These are phyloP conservation scores for Rhinocladiella similis DNA, from an alignment of 2,329 filamentous ascomycete genomes.

Conservation along the genomic window DNA sequence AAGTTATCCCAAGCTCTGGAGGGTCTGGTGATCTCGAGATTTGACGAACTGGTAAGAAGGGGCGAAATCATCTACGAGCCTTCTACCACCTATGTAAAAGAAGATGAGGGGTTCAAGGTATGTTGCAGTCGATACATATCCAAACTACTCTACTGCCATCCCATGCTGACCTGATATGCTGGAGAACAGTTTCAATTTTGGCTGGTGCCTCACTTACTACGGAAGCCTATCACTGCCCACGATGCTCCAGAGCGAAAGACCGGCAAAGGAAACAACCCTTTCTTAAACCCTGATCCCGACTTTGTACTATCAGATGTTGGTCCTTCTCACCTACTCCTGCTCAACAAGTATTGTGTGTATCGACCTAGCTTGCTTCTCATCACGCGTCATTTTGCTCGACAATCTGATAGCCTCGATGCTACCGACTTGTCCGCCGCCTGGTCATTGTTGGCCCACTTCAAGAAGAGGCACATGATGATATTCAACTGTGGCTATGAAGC, in stretches of 20 bases:
- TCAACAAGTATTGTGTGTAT: slow-evolving; percentile 32
- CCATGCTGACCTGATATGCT: background rate
- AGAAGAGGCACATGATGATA: slow-evolving; percentile 39
- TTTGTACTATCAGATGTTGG: slow-evolving; percentile 28
- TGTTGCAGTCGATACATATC: background rate
- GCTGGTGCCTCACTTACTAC: slow-evolving; percentile 27
- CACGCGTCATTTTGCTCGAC: slow-evolving; percentile 40
- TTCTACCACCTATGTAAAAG: slow-evolving; percentile 23
- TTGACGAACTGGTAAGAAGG: slow-evolving; percentile 27
- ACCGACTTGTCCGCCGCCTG: slow-evolving; percentile 40
- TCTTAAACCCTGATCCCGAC: slow-evolving; percentile 30
- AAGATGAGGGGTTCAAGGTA: slow-evolving; percentile 31
- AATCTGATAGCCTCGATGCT: slow-evolving; percentile 40
- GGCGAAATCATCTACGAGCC: slow-evolving; percentile 29
- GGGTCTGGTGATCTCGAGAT: slow-evolving; percentile 19
- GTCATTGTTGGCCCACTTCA: slow-evolving; percentile 35
- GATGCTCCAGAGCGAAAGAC: slow-evolving; percentile 30
- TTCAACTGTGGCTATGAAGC: slow-evolving; percentile 49
- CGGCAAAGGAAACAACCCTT: slow-evolving; percentile 26
- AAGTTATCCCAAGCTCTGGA: slow-evolving; percentile 34
- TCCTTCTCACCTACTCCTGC: slow-evolving; percentile 26
- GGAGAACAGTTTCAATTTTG: slow-evolving; percentile 26
- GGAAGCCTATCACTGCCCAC: slow-evolving; percentile 29
- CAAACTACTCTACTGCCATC: background rate
- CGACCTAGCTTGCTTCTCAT: slow-evolving; percentile 41